Evolutionary conservation across 306 rosid species (phyloP).

Genomic region (Prunus mira): DNA sequence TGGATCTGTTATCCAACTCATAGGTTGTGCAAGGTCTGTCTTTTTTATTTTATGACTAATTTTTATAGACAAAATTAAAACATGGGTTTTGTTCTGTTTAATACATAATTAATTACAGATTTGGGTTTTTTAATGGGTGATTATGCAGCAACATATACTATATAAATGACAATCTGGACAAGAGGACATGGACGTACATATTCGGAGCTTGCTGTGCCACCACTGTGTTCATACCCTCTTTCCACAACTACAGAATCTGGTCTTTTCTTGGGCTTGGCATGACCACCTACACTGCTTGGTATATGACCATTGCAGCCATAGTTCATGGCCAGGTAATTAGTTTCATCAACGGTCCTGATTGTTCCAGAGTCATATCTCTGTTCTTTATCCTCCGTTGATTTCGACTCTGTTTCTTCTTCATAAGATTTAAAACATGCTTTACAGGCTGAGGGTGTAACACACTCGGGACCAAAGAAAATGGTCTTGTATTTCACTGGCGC

Average conservation of each 20-base stretch:
- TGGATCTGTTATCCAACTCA: constrained; percentile 94
- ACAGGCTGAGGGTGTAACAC: constrained; percentile 74
- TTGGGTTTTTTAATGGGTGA: not conserved
- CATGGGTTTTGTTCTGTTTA: constrained; percentile 3
- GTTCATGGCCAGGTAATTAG: constrained; percentile 72
- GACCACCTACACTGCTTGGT: constrained; percentile 98
- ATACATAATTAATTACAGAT: not conserved
- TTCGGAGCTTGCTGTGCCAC: constrained; percentile 98
- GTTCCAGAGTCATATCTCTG: not conserved
- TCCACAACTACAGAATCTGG: constrained; percentile 93
- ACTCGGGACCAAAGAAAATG: constrained; percentile 71
- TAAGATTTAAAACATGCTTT: not conserved
- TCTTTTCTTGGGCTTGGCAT: constrained; percentile 96
- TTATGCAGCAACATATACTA: constrained; percentile 77
- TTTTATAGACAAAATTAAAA: not conserved
- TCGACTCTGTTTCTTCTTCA: not conserved
- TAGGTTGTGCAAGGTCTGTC: constrained; percentile 90
- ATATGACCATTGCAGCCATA: constrained; percentile 75
- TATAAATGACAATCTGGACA: constrained; percentile 81
- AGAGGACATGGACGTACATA: constrained; percentile 94
- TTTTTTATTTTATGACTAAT: not conserved
- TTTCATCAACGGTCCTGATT: not conserved
- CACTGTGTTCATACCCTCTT: constrained; percentile 92
- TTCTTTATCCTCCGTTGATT: not conserved
- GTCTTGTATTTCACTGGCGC: constrained; percentile 94